Base-by-base conservation (phyloP, 257 asterid genomes). In the Jaltomata sinuosa region DNA sequence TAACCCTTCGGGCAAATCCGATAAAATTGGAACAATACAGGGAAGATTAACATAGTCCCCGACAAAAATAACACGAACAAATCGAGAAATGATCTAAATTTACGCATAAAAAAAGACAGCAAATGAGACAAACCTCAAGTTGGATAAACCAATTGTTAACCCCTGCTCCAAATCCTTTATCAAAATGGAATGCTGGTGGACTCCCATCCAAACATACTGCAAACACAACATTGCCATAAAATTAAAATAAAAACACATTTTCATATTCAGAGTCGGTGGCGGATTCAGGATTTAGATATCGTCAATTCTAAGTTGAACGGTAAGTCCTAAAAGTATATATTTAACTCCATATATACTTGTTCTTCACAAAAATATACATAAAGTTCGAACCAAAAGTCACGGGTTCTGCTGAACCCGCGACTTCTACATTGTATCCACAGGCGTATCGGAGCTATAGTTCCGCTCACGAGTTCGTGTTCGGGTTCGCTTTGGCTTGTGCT, bases 121-220 rank as follows among this genome's bases (percentile, higher is more conserved):
- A 54, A 34, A 36, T 21, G 78, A 36, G 21, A 61, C 76, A 3
- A 67, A 83, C 85, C 85, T 83, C 85, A 67, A 83, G 61, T 47
- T 83, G 85, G 80, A 83, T 67, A 47, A 83, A 50, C 85, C 85
- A 83, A 21, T 83, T 83, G 80, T 83, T 83, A 50, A 49, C 61
- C 5, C 85, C 85, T 31, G 31, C 53, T 67, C 85, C 85, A 32
- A 74, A 83, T 82, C 85, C 85, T 65, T 38, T 18, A 55, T 82
- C 85, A 64, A 82, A 64, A 82, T 82, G 85, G 32, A 49, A 83
- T 31, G 85, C 85, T 49, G 85, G 85, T 50, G 85, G 80, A 83
- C 85, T 83, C n/a, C 85, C 85, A 83, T 83, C 85, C 67, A 83
- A 64, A 67, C 80, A 83, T 31, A 67, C 85, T 83, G 80, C 80